These are phyloP conservation scores for Ganoderma lingzhi DNA, from an alignment of 1,284 basidiomycete species.

Conservation along the genomic window DNA sequence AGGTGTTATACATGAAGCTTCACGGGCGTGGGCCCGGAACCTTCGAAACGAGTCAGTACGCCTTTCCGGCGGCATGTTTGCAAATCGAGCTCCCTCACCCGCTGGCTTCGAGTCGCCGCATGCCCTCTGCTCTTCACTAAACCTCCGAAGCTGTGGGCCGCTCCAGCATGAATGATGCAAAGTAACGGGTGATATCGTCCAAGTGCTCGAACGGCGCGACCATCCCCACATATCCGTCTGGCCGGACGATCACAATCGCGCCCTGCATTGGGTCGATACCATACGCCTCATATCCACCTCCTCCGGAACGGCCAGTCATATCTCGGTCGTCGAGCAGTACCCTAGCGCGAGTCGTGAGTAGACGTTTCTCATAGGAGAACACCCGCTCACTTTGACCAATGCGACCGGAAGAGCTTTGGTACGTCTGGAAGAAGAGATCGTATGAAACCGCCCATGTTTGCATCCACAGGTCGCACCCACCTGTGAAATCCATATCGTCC, in stretches of 20 bases:
- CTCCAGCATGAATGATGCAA: constrained; percentile 49
- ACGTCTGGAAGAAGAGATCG: constrained; percentile 40
- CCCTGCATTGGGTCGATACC: constrained; percentile 61
- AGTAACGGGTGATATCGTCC: constrained; percentile 59
- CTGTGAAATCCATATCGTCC: constrained; percentile 53
- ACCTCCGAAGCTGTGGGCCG: no score
- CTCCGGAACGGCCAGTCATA: constrained; percentile 43
- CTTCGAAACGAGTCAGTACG: no score
- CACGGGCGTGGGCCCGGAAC: neutral
- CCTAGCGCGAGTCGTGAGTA: constrained; percentile 25
- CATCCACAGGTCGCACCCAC: constrained; percentile 3
- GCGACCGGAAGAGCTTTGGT: constrained; percentile 58
- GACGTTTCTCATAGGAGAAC: no score
- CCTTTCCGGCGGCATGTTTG: no score
- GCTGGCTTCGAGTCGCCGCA: no score
- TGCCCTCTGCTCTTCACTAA: no score
- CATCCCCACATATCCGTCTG: constrained; percentile 75
- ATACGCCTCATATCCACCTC: constrained; percentile 53
- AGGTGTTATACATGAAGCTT: neutral
- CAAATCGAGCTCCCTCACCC: no score
- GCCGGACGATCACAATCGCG: constrained; percentile 72
- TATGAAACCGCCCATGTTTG: neutral
- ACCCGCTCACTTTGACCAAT: constrained; percentile 70
- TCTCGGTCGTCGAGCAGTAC: constrained; percentile 47
- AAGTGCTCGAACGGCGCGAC: constrained; percentile 58